Conservation (phyloP, 2,329 filamentous ascomycete species). For the Pestalotiopsis sp. region DNA sequence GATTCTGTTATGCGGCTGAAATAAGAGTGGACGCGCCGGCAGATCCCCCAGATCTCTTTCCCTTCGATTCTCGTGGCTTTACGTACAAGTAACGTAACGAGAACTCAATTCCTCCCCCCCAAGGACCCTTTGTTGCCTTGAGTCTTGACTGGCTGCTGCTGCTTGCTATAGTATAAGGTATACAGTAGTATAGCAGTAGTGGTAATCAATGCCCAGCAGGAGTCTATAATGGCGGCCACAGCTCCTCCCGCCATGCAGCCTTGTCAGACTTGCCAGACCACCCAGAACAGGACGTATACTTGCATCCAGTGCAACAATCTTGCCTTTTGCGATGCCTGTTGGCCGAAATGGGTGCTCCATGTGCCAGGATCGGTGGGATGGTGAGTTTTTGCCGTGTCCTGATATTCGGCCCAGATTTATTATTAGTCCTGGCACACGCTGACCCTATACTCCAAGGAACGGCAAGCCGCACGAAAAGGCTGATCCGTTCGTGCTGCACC, state of each 20-base stretch:
- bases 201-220: neutral
- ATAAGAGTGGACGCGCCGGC: slow-evolving; percentile 1
- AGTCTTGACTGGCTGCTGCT: neutral
- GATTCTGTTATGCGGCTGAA: slow-evolving; percentile 12
- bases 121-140: neutral
- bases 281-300: slow-evolving; percentile 3
- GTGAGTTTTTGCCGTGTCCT: slow-evolving; percentile 5
- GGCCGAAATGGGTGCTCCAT: slow-evolving; percentile 21
- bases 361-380: slow-evolving; percentile 16
- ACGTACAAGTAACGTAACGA: slow-evolving; percentile 13
- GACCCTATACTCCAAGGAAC: slow-evolving; percentile 29
- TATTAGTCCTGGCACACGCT: neutral
- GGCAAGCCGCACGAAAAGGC: slow-evolving; percentile 35
- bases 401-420: neutral
- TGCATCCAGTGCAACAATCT: slow-evolving; percentile 14
- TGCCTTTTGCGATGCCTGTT: slow-evolving; percentile 12
- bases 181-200: too few relatives aligned
- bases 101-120: neutral
- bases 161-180: neutral
- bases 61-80: slow-evolving; percentile 1
- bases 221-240: slow-evolving; percentile 7
- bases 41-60: neutral
- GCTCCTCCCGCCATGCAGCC: slow-evolving; percentile 5
- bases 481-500: slow-evolving; percentile 31
- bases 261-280: slow-evolving; percentile 13